A percentile compares a stretch with the other conserved stretches of the same genome.
phyloP scores from a whole-genome alignment of 2,329 filamentous ascomycete genomes.

The Diatrype stigma region DNA sequence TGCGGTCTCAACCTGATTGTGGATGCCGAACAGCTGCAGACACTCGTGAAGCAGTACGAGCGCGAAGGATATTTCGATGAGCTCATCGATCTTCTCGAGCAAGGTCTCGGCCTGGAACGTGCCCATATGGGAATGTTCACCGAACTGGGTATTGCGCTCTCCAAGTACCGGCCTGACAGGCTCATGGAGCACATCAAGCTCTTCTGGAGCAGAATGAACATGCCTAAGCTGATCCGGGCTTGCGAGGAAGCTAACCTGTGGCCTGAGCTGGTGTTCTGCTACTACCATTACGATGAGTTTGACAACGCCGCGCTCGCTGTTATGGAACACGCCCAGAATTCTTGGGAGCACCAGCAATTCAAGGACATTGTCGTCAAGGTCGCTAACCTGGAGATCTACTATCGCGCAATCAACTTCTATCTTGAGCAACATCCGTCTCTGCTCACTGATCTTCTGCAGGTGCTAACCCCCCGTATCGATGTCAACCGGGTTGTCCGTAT shows the following conservation, averaged over 20 bases:
- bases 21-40: constrained; percentile 90
- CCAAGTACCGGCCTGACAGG: constrained; percentile 91
- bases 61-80: constrained; percentile 97
- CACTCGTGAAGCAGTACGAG: constrained; percentile 95
- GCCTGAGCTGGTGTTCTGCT: constrained; percentile 97
- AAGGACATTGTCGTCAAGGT: constrained; percentile 99
- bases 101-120: constrained; percentile 86
- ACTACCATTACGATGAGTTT: constrained; percentile 97
- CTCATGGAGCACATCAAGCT: constrained; percentile 98
- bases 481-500: constrained; percentile 99
- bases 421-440: constrained; percentile 94
- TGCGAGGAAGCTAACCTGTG: constrained; percentile 94
- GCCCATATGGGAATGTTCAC: constrained; percentile 98
- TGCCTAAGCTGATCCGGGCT: constrained; percentile 91
- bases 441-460: constrained; percentile 91
- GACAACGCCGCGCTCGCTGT: constrained; percentile 96
- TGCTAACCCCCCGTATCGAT: constrained; percentile 87
- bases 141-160: constrained; percentile 82
- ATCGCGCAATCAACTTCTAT: constrained; percentile 94
- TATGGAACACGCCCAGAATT: constrained; percentile 95
- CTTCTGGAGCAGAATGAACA: constrained; percentile 97
- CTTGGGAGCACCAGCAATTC: constrained; percentile 99
- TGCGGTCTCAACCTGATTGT: constrained; percentile 98
- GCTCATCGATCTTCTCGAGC: constrained; percentile 89
- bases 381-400: constrained; percentile 98